phyloP scores from a whole-genome alignment of 441 rosid species.

The Pelargonium fulgidum region DNA sequence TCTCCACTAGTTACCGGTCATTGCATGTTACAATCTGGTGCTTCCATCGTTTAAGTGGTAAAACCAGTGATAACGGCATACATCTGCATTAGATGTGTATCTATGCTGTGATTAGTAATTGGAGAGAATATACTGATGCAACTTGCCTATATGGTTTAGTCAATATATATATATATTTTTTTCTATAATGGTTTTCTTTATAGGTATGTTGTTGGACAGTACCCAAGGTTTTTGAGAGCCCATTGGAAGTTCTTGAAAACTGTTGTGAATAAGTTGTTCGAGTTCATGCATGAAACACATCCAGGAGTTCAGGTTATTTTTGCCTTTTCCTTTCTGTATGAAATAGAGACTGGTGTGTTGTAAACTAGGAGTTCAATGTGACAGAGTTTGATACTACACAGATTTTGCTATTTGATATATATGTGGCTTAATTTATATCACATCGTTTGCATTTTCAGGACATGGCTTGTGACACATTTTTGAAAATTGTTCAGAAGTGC shows the following conservation, averaged over 20 bases:
- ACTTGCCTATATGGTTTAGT: neutral
- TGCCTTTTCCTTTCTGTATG: neutral
- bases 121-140: slow-evolving; percentile 1
- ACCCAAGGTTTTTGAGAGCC: slow-evolving; percentile 99
- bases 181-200: slow-evolving; percentile 17
- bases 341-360: neutral
- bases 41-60: slow-evolving; percentile 5
- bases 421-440: neutral
- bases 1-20: neutral
- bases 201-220: slow-evolving; percentile 99
- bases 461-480: slow-evolving; percentile 99
- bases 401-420: neutral
- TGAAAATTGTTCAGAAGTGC: slow-evolving; percentile 99
- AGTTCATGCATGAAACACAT: slow-evolving; percentile 99
- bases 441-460: slow-evolving; percentile 46
- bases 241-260: slow-evolving; percentile 99
- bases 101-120: neutral
- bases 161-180: neutral
- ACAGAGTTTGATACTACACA: neutral
- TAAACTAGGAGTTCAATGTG: neutral
- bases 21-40: slow-evolving; percentile 4
- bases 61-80: neutral
- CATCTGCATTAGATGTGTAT: neutral
- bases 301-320: slow-evolving; percentile 94
- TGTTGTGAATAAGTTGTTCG: slow-evolving; percentile 97